phyloP scores from a whole-genome alignment of 2,329 filamentous ascomycete genomes.

The Hawksworthiomyces lignivorus region DNA sequence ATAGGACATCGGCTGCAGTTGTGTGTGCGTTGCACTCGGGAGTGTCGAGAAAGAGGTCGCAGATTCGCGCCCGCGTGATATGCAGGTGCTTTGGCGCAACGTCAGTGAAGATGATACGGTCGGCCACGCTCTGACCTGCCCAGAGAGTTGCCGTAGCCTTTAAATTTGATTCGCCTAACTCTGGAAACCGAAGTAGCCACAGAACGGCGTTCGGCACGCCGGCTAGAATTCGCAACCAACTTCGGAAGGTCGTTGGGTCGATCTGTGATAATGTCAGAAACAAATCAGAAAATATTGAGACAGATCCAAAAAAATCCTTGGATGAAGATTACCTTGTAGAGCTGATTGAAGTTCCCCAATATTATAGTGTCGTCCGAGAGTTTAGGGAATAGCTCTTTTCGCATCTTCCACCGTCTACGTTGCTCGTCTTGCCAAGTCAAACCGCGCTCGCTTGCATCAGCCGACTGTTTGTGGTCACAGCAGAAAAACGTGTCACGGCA shows the following conservation, averaged over 20 bases:
- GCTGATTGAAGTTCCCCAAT: slow-evolving; percentile 94
- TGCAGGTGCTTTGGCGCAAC: slow-evolving; percentile 93
- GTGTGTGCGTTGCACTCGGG: slow-evolving; percentile 98
- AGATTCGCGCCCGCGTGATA: slow-evolving; percentile 83
- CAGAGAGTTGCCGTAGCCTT: slow-evolving; percentile 71
- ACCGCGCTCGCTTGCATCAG: slow-evolving; percentile 50
- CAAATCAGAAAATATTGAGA: slow-evolving; percentile 1
- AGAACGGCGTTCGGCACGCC: slow-evolving; percentile 80
- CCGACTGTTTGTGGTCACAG: slow-evolving; percentile 91
- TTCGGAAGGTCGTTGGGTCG: slow-evolving; percentile 91
- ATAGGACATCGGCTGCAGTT: slow-evolving; percentile 90
- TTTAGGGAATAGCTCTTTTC: slow-evolving; percentile 81
- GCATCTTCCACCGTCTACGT: slow-evolving; percentile 77
- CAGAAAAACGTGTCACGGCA: slow-evolving; percentile 96
- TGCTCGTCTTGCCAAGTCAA: slow-evolving; percentile 82
- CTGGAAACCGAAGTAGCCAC: slow-evolving; percentile 95
- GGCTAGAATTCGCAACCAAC: slow-evolving; percentile 86
- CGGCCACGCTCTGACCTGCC: slow-evolving; percentile 79
- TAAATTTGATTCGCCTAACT: slow-evolving; percentile 82
- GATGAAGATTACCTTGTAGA: slow-evolving; percentile 72
- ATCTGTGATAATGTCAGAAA: slow-evolving; percentile 52
- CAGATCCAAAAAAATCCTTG: too few relatives aligned
- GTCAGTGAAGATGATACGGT: slow-evolving; percentile 87
- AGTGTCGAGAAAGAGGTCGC: slow-evolving; percentile 93
- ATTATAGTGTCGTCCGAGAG: slow-evolving; percentile 80